phyloP scores from a whole-genome alignment of 805 yeast species.

The Wickerhamiella azymoides region DNA sequence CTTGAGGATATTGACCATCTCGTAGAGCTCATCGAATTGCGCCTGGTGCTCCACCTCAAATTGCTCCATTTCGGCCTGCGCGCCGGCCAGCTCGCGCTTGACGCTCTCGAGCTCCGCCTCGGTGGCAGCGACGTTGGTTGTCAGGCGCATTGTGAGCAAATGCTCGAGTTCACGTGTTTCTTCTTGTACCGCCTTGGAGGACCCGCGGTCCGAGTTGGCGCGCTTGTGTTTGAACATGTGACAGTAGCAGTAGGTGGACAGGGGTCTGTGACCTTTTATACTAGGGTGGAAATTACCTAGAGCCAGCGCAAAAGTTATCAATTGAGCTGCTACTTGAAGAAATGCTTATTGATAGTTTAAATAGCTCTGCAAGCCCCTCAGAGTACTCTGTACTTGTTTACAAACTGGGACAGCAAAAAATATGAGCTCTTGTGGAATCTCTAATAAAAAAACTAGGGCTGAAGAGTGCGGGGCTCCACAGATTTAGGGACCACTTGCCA shows the following conservation, averaged over 20 bases:
- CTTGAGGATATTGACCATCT: too few species aligned
- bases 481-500: too few species aligned
- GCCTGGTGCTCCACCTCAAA: background rate
- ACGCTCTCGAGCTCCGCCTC: background rate
- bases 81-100: background rate
- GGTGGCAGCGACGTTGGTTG: background rate
- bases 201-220: background rate
- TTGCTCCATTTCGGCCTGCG: background rate
- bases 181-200: background rate
- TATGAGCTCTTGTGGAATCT: too few species aligned
- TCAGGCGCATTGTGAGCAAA: background rate
- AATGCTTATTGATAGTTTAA: too few species aligned
- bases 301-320: too few species aligned
- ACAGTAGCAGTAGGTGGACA: background rate
- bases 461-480: too few species aligned
- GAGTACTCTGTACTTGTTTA: too few species aligned
- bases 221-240: background rate
- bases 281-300: background rate
- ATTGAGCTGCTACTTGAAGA: too few species aligned
- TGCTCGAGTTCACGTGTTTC: slow-evolving; percentile 7
- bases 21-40: background rate
- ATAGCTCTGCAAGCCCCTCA: too few species aligned
- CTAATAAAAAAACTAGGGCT: too few species aligned
- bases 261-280: too few species aligned
- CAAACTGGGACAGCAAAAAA: too few species aligned